A percentile compares a stretch with the other conserved stretches of the same genome.
Conservation (phyloP, 164 flowering plant genomes). For the Annona squamosa region DNA sequence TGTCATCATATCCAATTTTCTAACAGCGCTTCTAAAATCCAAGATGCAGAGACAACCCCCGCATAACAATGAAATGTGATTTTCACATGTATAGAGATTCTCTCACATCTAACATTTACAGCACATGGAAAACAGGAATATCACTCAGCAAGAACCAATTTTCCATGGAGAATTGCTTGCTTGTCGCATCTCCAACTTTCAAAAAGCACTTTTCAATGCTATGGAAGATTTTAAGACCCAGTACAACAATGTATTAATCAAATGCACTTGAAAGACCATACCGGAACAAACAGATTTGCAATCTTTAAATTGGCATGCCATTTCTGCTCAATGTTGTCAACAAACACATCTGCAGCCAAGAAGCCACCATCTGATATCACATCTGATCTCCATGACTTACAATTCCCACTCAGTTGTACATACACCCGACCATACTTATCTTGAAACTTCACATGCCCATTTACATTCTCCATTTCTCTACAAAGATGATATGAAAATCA, state of each 20-base stretch:
- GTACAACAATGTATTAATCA: background rate
- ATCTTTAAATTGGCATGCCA: conserved; percentile 95
- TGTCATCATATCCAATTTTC: too few species aligned
- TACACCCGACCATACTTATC: conserved; percentile 82
- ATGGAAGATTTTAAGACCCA: too few species aligned
- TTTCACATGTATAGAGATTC: background rate
- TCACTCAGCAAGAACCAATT: background rate
- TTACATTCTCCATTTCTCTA: conserved; percentile 87
- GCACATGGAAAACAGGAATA: background rate
- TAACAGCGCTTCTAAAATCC: too few species aligned
- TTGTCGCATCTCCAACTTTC: background rate
- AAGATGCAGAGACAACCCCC: too few species aligned
- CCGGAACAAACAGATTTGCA: conserved; percentile 81
- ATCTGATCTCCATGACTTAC: conserved; percentile 85
- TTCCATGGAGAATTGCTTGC: too few species aligned
- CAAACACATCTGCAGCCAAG: conserved; percentile 86
- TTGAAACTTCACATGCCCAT: conserved; percentile 80
- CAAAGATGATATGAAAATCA: conserved; percentile 11
- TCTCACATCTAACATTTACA: background rate
- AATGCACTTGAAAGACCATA: conserved; percentile 29
- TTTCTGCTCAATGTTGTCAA: conserved; percentile 70
- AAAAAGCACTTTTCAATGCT: background rate
- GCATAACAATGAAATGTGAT: too few species aligned
- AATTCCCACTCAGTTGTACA: conserved; percentile 74
- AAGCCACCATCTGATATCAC: conserved; percentile 72